These are phyloP conservation scores for Hanseniaspora gamundiae DNA, from an alignment of 1,139 yeast species.

Conservation along the genomic window DNA sequence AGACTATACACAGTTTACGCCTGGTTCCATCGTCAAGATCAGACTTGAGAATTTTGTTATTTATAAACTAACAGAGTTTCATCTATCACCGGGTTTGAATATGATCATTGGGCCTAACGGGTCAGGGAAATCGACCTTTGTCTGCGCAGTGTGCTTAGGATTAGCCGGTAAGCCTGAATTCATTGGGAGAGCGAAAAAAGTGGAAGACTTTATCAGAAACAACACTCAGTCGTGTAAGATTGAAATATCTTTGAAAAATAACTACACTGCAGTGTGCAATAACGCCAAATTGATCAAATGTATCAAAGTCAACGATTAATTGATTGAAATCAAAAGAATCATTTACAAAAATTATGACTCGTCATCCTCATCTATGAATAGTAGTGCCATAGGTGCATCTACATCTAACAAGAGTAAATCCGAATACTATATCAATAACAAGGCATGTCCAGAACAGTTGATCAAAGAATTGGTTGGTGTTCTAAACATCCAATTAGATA, in stretches of 20 bases:
- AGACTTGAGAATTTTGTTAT: constrained; percentile 71
- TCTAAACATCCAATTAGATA: constrained; percentile 75
- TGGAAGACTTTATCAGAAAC: constrained; percentile 62
- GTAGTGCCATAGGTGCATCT: neutral
- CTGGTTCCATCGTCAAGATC: constrained; percentile 64
- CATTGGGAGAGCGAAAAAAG: constrained; percentile 64
- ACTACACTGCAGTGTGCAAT: neutral
- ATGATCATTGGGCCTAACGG: constrained; percentile 98
- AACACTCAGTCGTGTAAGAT: constrained; percentile 49
- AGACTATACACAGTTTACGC: constrained; percentile 16
- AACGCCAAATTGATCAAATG: constrained; percentile 23
- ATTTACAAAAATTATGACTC: constrained; percentile 25
- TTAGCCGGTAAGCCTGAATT: constrained; percentile 70
- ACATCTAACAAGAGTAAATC: constrained; percentile 35
- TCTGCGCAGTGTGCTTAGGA: constrained; percentile 88
- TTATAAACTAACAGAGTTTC: constrained; percentile 64
- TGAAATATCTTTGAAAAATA: constrained; percentile 51
- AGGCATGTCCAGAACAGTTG: constrained; percentile 29
- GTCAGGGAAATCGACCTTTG: constrained; percentile 87
- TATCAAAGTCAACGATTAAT: constrained; percentile 15
- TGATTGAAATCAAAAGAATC: constrained; percentile 34
- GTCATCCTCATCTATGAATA: neutral
- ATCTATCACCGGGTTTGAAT: constrained; percentile 72
- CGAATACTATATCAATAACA: constrained; percentile 48
- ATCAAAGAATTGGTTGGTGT: constrained; percentile 36